phyloP scores from a whole-genome alignment of 73 alveolate genomes.

The Stentor coeruleus region DNA sequence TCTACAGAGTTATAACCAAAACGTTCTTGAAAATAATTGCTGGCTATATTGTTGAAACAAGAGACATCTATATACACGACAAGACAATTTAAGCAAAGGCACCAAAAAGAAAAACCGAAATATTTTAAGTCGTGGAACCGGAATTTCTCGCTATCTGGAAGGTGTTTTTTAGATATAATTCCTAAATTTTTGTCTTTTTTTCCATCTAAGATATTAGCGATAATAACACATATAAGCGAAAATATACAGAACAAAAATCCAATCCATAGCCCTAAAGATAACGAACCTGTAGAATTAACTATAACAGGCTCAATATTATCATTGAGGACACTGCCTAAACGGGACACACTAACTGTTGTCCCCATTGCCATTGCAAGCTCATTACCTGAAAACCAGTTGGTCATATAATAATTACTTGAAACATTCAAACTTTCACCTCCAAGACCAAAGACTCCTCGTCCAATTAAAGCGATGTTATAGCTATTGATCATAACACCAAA shows the following conservation, averaged over 20 bases:
- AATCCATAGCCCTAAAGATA: slow-evolving; percentile 49
- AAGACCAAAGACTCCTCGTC: slow-evolving; percentile 92
- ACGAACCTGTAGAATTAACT: slow-evolving; percentile 3
- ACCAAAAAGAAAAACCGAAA: slow-evolving; percentile 62
- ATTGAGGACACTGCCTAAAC: slow-evolving; percentile 74
- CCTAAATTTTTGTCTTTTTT: slow-evolving; percentile 36
- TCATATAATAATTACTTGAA: slow-evolving; percentile 69
- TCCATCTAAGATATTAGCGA: slow-evolving; percentile 44
- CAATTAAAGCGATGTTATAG: slow-evolving; percentile 62
- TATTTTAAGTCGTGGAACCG: slow-evolving; percentile 65
- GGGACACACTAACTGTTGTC: slow-evolving; percentile 58
- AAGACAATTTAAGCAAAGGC: slow-evolving; percentile 53
- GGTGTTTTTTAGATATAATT: slow-evolving; percentile 11
- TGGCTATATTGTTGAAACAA: slow-evolving; percentile 60
- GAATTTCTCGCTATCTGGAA: slow-evolving; percentile 61
- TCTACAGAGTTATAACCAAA: slow-evolving; percentile 46
- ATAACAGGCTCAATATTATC: slow-evolving; percentile 14
- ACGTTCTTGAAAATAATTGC: slow-evolving; percentile 42
- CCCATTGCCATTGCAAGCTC: slow-evolving; percentile 94
- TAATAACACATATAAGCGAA: slow-evolving; percentile 45
- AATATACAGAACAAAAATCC: slow-evolving; percentile 49
- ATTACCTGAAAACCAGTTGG: slow-evolving; percentile 90
- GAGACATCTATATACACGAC: slow-evolving; percentile 58
- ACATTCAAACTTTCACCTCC: slow-evolving; percentile 78
- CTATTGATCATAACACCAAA: slow-evolving; percentile 60